Base-by-base conservation (phyloP, 2,329 filamentous ascomycete species). In the Trichothecium sympodiale region DNA sequence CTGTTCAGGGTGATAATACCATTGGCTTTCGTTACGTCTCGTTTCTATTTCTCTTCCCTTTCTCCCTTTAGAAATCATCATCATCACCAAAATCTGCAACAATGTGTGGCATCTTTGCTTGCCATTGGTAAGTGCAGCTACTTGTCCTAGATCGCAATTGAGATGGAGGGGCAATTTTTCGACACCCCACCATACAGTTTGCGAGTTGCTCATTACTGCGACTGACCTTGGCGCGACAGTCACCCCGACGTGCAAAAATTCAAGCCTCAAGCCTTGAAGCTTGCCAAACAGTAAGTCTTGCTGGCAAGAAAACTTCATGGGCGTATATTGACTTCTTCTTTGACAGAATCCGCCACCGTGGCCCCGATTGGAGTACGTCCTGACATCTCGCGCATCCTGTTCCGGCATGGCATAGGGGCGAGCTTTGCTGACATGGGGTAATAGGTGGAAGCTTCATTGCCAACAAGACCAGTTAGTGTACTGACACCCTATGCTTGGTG, bases 81-180 rank as follows among this genome's bases (percentile, higher is more conserved):
- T 31, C 30, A 29, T 17, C 36, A 23, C 38, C 8, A 31, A 34
- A 42, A 49, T 43, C 53, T 51, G 59, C 55, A 69, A 82, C 60
- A 52, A 94, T 94, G 87, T 94, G 87, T 80, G 87, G 87, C 63
- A 94, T 95, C 56, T 95, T 95, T 63, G 88, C 86, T 53, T 95
- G 88, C 66, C 85, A 95, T 65, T 71, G 75, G 87, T 94, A 66
- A 59, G 78, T 71, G 28, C 32, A 18, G 13, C 10, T 17, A 23
- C 14, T 37, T 26, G 6, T 26, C 17, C 29, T 29, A 17, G 59
- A 56, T 57, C 57, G 57, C 50, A 56, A 42, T 45, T 43, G 37
- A 41, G 41, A 46, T 46, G 52, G 45, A 51, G 48, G 50, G 51
- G 51, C 45, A 48, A 15, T 44, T 35, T 34, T 33, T 44, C 33